Percentiles rank a stretch among this genome's conserved stretches.
phyloP scores from a whole-genome alignment of 2,329 filamentous ascomycete genomes.

The Epichloe glyceriae region DNA sequence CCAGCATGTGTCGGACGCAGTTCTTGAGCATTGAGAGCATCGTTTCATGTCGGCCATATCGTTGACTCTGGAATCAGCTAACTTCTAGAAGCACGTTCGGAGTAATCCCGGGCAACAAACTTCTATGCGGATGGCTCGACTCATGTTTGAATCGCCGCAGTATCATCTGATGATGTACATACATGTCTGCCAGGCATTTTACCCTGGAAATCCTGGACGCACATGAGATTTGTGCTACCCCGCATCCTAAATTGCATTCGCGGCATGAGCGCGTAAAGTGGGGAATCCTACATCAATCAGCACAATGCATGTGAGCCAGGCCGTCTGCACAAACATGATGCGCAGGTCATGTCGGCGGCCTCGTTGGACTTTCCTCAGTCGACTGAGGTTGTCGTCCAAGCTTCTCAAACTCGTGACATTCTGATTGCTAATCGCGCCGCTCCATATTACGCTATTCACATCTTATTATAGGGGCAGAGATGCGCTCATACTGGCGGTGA shows the following conservation, averaged over 20 bases:
- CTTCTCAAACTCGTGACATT: neutral
- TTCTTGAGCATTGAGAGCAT: too few species aligned
- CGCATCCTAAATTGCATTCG: slow-evolving; percentile 4
- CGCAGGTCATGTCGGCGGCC: neutral
- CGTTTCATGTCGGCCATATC: too few species aligned
- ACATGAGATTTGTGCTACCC: slow-evolving; percentile 4
- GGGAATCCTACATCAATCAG: slow-evolving; percentile 1
- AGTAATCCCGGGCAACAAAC: too few species aligned
- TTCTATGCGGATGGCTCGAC: too few species aligned
- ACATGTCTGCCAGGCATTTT: too few species aligned
- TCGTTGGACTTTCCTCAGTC: neutral
- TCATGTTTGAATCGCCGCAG: too few species aligned
- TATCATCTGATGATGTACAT: too few species aligned
- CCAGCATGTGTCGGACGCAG: too few species aligned
- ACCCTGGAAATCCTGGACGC: neutral
- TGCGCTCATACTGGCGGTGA: neutral
- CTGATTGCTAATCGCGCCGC: neutral
- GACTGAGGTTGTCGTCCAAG: neutral
- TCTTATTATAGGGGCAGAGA: neutral
- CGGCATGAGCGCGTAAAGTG: slow-evolving; percentile 6
- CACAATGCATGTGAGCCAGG: neutral
- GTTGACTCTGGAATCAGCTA: too few species aligned
- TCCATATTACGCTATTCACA: too few species aligned
- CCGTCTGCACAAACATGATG: neutral
- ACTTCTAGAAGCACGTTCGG: too few species aligned